Evolutionary conservation across 345 rosid genomes (phyloP), one percentile per base, ranked within the genome.

Genomic region (Hevea brasiliensis): DNA sequence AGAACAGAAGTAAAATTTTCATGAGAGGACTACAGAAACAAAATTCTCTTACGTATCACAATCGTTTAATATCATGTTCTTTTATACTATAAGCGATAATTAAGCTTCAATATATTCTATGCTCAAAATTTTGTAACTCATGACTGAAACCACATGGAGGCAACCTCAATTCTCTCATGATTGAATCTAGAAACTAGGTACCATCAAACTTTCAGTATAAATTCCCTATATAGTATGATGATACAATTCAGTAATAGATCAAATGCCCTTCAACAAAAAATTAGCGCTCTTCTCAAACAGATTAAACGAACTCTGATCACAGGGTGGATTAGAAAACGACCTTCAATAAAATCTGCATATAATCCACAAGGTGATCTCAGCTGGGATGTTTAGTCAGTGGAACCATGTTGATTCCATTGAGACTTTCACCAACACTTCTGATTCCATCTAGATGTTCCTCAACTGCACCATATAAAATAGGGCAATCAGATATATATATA

Each of bases 241-340:
- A 67, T 18, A 51, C 60, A 15, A 66, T 55, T 48, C 50, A 29
- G 27, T 48, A 67, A 67, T 4, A 7, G 14, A 32, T 15, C 42
- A 32, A 66, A 29, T 29, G 41, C 50, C 7, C 71, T 50, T 7
- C n/a, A n/a, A 10, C 47, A 18, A 57, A 51, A 51, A 67, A 32
- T 51, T 50, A 27, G 59, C 17, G 58, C 70, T 14, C 50, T 66
- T 66, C 7, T 53, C 12, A 20, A 47, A 56, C 57, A 66, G 70
- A 26, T 15, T 15, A 47, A 26, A n/a, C 12, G 35, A 57, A 57
- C 6, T 12, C 11, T 11, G 2, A 24, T 57, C 32, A 21, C 18
- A 21, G 6, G 68, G 26, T 67, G 42, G 37, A 47, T 40, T 4
- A 26, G 44, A 66, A 67, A 29, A 32, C 6, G 8, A 18, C 0